Evolutionary conservation across 2,329 filamentous ascomycete genomes (phyloP), one percentile per base, ranked within the genome.

Genomic region (Fusarium sp.): DNA sequence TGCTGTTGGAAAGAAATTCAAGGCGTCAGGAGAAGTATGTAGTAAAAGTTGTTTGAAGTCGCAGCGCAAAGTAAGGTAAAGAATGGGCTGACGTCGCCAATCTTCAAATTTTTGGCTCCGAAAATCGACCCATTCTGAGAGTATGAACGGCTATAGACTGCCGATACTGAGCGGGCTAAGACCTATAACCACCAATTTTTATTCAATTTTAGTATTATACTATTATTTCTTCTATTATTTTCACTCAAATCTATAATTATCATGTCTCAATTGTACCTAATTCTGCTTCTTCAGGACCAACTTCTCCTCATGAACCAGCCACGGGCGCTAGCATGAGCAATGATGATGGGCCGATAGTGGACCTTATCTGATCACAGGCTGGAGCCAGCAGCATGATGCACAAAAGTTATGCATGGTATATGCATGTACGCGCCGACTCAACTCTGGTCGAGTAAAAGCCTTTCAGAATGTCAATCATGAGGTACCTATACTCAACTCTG

Each of bases 61-160:
- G 65, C 67, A 66, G 28, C 35, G 44, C 44, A 57, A 63, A 35
- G 33, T 35, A n/a, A n/a, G 31, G 31, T 16, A 13, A 33, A 70
- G 62, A 65, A 73, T 75, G 73, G 73, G 72, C 73, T 75, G 73
- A 75, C 73, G 70, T 75, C 70, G 73, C 66, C 57, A 65, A 72
- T 66, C 64, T 69, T 58, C 39, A 62, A 71, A 69, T 37, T 58
- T 71, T 62, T 70, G 63, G 68, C 47, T 68, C 69, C 71, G 59
- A 71, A 74, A 74, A 71, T 75, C 73, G 72, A 74, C 73, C 72
- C 69, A 75, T 74, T 56, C 47, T 47, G 20, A 50, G 50, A 48
- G 41, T 46, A 67, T 43, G 54, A 50, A 56, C 53, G 42, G 41
- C 53, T 38, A 37, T 57, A 41, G 35, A 62, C 66, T 67, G 47